phyloP scores from a whole-genome alignment of 108 stramenopile species.

The Skeletonema potamos region DNA sequence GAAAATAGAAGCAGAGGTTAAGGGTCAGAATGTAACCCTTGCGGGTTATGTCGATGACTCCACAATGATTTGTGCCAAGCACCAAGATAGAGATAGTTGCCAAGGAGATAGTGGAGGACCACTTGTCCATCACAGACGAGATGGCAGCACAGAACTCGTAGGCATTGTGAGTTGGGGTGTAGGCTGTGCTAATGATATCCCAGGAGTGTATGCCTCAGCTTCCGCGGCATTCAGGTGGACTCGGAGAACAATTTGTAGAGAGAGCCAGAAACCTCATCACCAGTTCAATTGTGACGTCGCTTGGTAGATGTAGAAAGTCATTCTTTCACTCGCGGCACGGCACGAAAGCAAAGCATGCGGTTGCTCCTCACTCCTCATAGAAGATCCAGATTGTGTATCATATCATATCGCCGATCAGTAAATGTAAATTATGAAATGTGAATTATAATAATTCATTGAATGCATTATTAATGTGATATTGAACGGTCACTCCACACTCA shows the following conservation, averaged over 20 bases:
- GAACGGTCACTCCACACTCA: too few species aligned
- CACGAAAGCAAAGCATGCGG: background rate
- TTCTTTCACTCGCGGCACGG: too few species aligned
- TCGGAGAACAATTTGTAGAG: slow-evolving; percentile 32
- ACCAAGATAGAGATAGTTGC: slow-evolving; percentile 19
- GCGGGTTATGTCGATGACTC: slow-evolving; percentile 11
- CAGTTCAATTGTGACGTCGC: background rate
- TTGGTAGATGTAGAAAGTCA: background rate
- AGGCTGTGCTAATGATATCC: slow-evolving; percentile 42
- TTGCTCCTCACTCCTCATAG: background rate
- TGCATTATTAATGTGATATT: too few species aligned
- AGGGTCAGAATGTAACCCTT: slow-evolving; percentile 10
- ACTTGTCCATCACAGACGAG: slow-evolving; percentile 1
- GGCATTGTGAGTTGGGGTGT: slow-evolving; percentile 44
- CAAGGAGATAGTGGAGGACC: slow-evolving; percentile 32
- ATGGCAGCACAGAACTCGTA: slow-evolving; percentile 12
- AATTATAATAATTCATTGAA: too few species aligned
- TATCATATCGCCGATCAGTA: background rate
- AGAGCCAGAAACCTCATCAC: background rate
- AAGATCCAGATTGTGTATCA: too few species aligned
- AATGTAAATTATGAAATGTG: background rate
- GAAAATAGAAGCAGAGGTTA: slow-evolving; percentile 1
- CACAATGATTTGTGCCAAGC: slow-evolving; percentile 23
- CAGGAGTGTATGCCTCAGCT: slow-evolving; percentile 50
- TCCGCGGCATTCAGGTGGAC: slow-evolving; percentile 43